Base-by-base conservation (phyloP, 2,329 filamentous ascomycete species). In the Tolypocladium capitatum region DNA sequence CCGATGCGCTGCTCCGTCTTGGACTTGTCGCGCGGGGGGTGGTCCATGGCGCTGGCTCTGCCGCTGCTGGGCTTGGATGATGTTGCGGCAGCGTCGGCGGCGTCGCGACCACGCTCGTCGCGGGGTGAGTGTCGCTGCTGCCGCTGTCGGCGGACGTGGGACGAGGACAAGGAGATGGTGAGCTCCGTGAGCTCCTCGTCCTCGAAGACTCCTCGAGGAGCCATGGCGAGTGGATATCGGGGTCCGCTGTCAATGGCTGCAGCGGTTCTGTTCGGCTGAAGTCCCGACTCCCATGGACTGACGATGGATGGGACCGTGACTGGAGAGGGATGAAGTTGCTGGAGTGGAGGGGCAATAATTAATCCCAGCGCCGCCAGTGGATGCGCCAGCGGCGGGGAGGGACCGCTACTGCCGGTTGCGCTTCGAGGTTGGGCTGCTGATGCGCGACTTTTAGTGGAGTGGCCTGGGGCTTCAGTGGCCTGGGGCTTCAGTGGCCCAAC, bases 111-210 rank as follows among this genome's bases (percentile, higher is more conserved):
- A 33, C 59, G 58, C 45, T 54, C 56, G 40, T 53, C 54, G n/a
- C 49, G 51, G 21, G 54, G 54, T 2, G 46, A 56, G 43, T 55
- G 56, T 18, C 58, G 58, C 43, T 59, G 60, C 43, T 63, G 65
- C 48, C 61, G 62, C 18, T 57, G 60, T 46, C 80, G 78, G 53
- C 80, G 78, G 57, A 81, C 76, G 58, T 81, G 73, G 46, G 79
- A 77, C 33, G 78, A 78, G 49, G 78, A 80, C 55, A 88, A 72
- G 58, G 83, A 84, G 64, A 90, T 85, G 66, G 84, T 85, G 55
- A 90, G 80, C 70, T 90, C 85, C 71, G 84, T 84, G 55, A 90
- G 80, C 70, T 90, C 85, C 71, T 88, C 85, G 65, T 89, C 84
- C 63, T 90, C 84, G 65, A 85, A 85, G 57, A 69, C 71, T 62